phyloP scores from a whole-genome alignment of 2,329 filamentous ascomycete species.

The Epichloe scottii region DNA sequence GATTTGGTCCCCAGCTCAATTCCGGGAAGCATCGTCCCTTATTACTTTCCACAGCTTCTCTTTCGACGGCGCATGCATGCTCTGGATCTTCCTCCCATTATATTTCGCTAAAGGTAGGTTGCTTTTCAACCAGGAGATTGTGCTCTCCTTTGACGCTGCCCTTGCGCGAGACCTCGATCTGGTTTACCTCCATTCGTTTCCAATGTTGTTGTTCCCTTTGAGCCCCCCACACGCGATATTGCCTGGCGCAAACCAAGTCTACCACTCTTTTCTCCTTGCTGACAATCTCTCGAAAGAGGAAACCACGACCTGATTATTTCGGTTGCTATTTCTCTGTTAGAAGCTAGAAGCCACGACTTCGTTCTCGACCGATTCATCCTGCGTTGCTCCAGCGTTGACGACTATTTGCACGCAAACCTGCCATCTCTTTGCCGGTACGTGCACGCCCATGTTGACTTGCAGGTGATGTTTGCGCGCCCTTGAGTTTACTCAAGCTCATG shows the following conservation, averaged over 20 bases:
- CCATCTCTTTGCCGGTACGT: slow-evolving; percentile 1
- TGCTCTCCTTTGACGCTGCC: neutral
- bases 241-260: neutral
- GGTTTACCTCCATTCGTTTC: neutral
- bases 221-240: neutral
- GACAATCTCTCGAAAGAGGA: neutral
- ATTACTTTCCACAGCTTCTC: neutral
- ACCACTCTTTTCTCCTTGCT: neutral
- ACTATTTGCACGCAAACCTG: neutral
- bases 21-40: neutral
- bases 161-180: neutral
- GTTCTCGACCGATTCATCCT: neutral
- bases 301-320: neutral
- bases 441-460: neutral
- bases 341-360: neutral
- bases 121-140: neutral
- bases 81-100: neutral
- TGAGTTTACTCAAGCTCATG: neutral
- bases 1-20: neutral
- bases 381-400: neutral
- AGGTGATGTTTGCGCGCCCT: neutral
- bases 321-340: neutral
- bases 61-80: neutral
- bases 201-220: neutral
- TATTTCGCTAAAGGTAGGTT: neutral